These are phyloP conservation scores for Saccharum spontaneum DNA, from an alignment of 176 grass and related monocot genomes.

Conservation along the genomic window DNA sequence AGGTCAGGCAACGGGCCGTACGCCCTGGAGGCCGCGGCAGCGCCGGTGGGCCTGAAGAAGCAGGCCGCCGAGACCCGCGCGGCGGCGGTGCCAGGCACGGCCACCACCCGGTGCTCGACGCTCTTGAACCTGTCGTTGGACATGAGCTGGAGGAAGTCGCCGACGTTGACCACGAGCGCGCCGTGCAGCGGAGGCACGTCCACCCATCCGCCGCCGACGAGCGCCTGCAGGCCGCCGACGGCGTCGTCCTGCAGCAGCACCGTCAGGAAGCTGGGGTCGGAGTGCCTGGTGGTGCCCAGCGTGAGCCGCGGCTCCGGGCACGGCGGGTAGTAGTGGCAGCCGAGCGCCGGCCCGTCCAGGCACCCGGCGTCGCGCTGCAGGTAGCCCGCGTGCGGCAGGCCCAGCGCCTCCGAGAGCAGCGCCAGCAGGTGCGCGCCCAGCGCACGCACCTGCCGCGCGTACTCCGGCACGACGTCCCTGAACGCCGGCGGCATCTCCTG, in stretches of 20 bases:
- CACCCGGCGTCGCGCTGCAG: conserved; percentile 38
- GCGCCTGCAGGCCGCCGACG: conserved; percentile 54
- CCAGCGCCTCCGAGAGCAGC: conserved; percentile 56
- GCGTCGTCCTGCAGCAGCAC: conserved; percentile 55
- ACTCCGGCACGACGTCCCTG: conserved; percentile 34
- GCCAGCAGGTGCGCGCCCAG: conserved; percentile 35
- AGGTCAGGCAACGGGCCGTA: conserved; percentile 43
- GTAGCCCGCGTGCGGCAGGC: background rate
- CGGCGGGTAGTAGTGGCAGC: conserved; percentile 55
- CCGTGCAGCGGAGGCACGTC: conserved; percentile 48
- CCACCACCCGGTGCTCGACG: conserved; percentile 62
- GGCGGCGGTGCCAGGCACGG: background rate
- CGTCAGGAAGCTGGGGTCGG: conserved; percentile 50
- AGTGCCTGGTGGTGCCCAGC: conserved; percentile 37
- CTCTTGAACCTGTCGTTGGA: conserved; percentile 59
- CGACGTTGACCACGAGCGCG: conserved; percentile 56
- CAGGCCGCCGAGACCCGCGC: conserved; percentile 51
- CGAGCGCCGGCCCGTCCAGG: conserved; percentile 3
- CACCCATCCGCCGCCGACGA: conserved; percentile 32
- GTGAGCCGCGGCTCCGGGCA: conserved; percentile 58
- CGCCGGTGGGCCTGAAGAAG: conserved; percentile 35
- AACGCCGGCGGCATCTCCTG: conserved; percentile 32
- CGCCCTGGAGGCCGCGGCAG: background rate
- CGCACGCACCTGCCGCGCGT: background rate
- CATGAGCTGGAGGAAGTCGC: conserved; percentile 59